phyloP scores from a whole-genome alignment of 2,329 filamentous ascomycete genomes.

The Penicillium sclerotigenum region DNA sequence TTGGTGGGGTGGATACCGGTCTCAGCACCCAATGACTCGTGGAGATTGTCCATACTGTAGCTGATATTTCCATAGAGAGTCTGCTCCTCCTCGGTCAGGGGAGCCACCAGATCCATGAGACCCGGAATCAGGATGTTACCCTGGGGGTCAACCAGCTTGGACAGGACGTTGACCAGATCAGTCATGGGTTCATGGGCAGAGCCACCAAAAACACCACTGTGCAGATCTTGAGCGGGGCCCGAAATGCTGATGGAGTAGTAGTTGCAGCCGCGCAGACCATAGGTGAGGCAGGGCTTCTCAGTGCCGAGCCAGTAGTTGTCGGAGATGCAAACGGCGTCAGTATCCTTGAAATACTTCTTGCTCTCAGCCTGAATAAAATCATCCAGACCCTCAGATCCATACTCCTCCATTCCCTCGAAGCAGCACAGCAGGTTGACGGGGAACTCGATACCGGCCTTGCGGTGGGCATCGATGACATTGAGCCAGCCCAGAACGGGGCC shows the following conservation, averaged over 20 bases:
- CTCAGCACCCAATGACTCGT: conserved; percentile 84
- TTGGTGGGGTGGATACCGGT: conserved; percentile 86
- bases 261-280: conserved; percentile 94
- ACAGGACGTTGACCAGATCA: conserved; percentile 79
- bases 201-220: conserved; percentile 95
- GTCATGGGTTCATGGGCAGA: conserved; percentile 99
- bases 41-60: conserved; percentile 94
- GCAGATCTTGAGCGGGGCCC: conserved; percentile 87
- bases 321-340: conserved; percentile 95
- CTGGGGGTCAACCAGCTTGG: conserved; percentile 78
- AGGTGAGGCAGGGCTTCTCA: conserved; percentile 96
- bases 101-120: conserved; percentile 87
- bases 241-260: conserved; percentile 93
- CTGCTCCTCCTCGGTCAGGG: conserved; percentile 81
- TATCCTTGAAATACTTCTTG: conserved; percentile 91
- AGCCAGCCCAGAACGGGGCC: conserved; percentile 95
- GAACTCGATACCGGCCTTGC: conserved; percentile 90
- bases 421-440: conserved; percentile 98
- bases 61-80: conserved; percentile 83
- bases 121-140: conserved; percentile 95
- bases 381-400: conserved; percentile 92
- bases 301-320: conserved; percentile 99
- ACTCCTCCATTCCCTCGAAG: conserved; percentile 99
- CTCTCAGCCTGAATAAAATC: conserved; percentile 90
- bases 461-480: conserved; percentile 96